Base-by-base conservation (phyloP, 2,329 filamentous ascomycete species). In the Fusarium algeriense region DNA sequence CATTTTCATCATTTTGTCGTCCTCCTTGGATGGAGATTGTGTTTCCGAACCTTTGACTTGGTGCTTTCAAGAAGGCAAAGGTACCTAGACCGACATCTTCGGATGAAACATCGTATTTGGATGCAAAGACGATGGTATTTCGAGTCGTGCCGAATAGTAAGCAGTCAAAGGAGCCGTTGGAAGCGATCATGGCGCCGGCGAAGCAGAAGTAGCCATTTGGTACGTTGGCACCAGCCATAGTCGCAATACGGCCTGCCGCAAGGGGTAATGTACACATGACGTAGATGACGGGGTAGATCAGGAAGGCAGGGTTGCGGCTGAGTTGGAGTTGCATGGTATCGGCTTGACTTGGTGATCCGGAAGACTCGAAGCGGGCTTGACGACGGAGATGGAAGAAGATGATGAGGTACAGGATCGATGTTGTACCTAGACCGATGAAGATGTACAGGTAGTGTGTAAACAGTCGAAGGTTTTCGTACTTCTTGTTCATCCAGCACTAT, bases 261-360 rank as follows among this genome's bases (percentile, higher is more conserved):
- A 93, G 83, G 0, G 91, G 91, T 0, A 90, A 83, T 0, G 91
- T 93, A 76, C 91, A 91, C n/a, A 91, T 73, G 10, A 92, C 85
- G 77, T 93, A 93, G 69, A 92, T 90, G 70, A 91, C 75, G 0
- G 91, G 91, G 66, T 93, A 93, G 11, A 91, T 83, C 34, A 92
- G 88, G 68, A 92, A 89, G 12, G 88, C 84, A 8, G 84, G 85
- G 65, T 87, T 84, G 64, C 81, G 81, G 26, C 64, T 74, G 17
- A 76, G 69, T 7, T 71, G 71, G 1, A 72, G 68, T 10, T 69
- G 63, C 10, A 64, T 49, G 10, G 55, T 53, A 23, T 75, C 60
- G 6, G 58, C 55, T 7, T 69, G 64, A 19, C 69, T 69, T 10
- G 52, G 53, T n/a, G 60, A 59, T 4, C 63, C 55, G 0, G 67